A percentile compares a stretch with the other conserved stretches of the same genome.
phyloP scores from a whole-genome alignment of 352 stramenopile genomes.

The Globisporangium middletonii region DNA sequence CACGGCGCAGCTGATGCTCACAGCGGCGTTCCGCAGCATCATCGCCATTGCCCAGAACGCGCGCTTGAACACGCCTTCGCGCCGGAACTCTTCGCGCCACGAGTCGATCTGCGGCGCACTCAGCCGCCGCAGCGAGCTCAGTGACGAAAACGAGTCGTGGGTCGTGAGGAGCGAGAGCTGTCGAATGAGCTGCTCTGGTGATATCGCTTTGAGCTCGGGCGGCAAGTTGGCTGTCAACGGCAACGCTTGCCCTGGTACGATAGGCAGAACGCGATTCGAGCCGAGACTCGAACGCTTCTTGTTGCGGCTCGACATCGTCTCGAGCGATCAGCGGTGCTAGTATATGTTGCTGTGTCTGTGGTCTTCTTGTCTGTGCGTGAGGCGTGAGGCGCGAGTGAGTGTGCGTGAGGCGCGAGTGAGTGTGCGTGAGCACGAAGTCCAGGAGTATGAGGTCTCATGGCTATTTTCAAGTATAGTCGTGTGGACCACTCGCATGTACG shows the following conservation, averaged over 20 bases:
- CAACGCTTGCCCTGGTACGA: neutral
- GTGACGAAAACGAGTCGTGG: slow-evolving; percentile 3
- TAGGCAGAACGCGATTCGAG: neutral
- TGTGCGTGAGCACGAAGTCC: too few relatives aligned
- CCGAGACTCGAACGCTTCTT: too few relatives aligned
- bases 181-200: neutral
- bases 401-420: too few relatives aligned
- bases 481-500: too few relatives aligned
- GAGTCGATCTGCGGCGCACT: neutral
- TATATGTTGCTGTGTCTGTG: too few relatives aligned
- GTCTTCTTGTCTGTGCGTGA: too few relatives aligned
- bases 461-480: too few relatives aligned
- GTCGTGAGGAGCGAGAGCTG: neutral
- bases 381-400: too few relatives aligned
- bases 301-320: too few relatives aligned
- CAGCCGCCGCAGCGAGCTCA: neutral
- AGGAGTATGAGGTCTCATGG: too few relatives aligned
- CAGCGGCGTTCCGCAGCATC: slow-evolving; percentile 2
- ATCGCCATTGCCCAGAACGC: neutral
- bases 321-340: too few relatives aligned
- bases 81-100: slow-evolving; percentile 2
- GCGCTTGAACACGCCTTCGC: slow-evolving; percentile 1
- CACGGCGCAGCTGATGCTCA: neutral
- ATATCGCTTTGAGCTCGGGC: neutral
- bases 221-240: neutral